Evolutionary conservation across 352 stramenopile genomes (phyloP), one percentile per base, ranked within the genome.

Genomic region (Phytophthora foliorum): DNA sequence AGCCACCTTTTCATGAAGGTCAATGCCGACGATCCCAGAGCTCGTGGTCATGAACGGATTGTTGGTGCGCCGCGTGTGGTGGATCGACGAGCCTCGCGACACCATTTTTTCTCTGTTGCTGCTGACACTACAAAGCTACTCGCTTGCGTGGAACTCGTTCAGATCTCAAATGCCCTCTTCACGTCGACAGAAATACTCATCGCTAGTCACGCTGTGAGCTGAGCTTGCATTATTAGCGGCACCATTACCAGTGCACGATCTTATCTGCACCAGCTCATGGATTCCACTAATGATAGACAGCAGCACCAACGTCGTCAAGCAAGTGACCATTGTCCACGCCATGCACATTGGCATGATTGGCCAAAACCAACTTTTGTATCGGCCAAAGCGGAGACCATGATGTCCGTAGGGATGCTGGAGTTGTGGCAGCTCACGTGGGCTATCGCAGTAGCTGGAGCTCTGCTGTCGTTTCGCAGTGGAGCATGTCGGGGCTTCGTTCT

Each of bases 31-130:
- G 56, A 92, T 91, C n/a, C 82, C 82, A 11, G 85, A 93, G 70
- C 83, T 93, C 44, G 87, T 94, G n/a, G 84, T 90, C 80, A 94
- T 93, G 72, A 94, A 95, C 69, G 85, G 85, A 48, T 92, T 95
- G 32, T 82, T 80, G 46, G 82, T 90, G 16, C 81, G 81, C 9
- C 84, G 82, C 19, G 69, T 83, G 72, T 95, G 80, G 65, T 92
- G 84, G 65, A 95, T 79, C 11, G 80, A 83, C 13, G 87, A 91
- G 24, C 87, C 87, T 59, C 87, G 78, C 1, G 85, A 95, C 19
- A 93, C 79, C 83, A 93, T 93, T 17, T 24, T 61, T 22, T 19
- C 25, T 45, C 22, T 38, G 4, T 39, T 22, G 24, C 3, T 48
- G 7, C 46, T 58, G 29, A 4, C 25, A 56, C 17, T 42, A 32